phyloP scores from a whole-genome alignment of 306 rosid genomes.

The Dryas octopetala region DNA sequence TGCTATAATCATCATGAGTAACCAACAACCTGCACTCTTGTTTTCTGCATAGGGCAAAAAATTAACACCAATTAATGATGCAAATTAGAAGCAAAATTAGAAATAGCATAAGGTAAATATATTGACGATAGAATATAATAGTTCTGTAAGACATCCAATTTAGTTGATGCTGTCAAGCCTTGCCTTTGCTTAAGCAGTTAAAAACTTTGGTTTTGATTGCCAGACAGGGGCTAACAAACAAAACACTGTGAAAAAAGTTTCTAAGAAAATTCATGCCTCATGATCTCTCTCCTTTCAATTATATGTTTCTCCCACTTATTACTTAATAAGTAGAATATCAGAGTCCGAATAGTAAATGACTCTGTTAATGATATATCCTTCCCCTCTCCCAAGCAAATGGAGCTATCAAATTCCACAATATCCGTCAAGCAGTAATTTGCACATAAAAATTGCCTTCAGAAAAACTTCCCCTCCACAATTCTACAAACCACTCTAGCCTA shows the following conservation, averaged over 20 bases:
- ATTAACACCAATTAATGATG: constrained; percentile 18
- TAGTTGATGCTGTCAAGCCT: not conserved
- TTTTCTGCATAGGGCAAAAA: constrained; percentile 54
- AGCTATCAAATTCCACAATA: not conserved
- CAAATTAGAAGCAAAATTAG: constrained; percentile 4
- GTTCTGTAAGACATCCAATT: not conserved
- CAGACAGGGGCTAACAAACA: not conserved
- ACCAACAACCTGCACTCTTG: constrained; percentile 74
- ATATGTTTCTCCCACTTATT: not conserved
- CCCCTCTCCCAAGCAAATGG: not conserved
- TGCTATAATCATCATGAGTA: constrained; percentile 95
- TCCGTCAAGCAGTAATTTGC: not conserved
- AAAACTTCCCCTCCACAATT: not conserved
- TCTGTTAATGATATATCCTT: not conserved
- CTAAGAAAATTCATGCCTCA: not conserved
- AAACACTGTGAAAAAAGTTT: not conserved
- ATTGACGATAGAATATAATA: not conserved
- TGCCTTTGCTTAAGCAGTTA: not conserved
- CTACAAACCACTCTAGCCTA: not conserved
- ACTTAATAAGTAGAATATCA: not conserved
- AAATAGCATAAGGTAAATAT: not conserved
- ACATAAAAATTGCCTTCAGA: not conserved
- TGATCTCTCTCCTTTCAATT: not conserved
- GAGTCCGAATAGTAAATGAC: not conserved
- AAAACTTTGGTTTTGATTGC: too few relatives aligned